These are phyloP conservation scores for Trichoderma oligosporum DNA, from an alignment of 2,329 filamentous ascomycete species.

Conservation along the genomic window DNA sequence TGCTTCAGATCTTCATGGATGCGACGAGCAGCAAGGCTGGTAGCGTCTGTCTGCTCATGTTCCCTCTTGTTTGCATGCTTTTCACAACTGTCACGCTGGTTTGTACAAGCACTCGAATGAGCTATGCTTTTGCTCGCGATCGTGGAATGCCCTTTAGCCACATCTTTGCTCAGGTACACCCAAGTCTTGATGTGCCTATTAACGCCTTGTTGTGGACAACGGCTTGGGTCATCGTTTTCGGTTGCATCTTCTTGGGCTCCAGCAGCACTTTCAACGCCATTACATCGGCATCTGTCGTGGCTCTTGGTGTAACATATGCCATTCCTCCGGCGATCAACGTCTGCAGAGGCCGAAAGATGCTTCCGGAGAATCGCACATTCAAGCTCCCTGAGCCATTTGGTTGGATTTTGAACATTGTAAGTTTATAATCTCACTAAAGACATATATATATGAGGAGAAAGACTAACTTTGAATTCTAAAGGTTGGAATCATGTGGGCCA, in stretches of 20 bases:
- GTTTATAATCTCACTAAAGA: neutral
- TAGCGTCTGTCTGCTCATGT: constrained; percentile 61
- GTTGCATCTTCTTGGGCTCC: constrained; percentile 66
- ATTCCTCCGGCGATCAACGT: constrained; percentile 70
- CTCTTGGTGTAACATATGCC: constrained; percentile 69
- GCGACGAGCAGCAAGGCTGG: constrained; percentile 61
- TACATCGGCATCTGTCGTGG: constrained; percentile 67
- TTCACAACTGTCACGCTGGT: constrained; percentile 63
- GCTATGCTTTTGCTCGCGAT: constrained; percentile 62
- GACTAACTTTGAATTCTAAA: constrained; percentile 7
- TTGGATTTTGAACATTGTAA: constrained; percentile 35
- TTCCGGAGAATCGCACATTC: constrained; percentile 50
- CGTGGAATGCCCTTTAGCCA: constrained; percentile 62
- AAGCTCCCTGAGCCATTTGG: constrained; percentile 35
- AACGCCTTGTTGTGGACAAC: constrained; percentile 63
- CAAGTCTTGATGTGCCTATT: constrained; percentile 59
- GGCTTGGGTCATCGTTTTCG: constrained; percentile 62
- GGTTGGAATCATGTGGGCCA: constrained; percentile 59
- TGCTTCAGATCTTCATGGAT: constrained; percentile 61
- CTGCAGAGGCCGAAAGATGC: constrained; percentile 60
- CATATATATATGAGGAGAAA: neutral
- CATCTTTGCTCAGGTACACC: constrained; percentile 60
- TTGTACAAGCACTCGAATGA: constrained; percentile 64
- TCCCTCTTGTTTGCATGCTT: constrained; percentile 61
- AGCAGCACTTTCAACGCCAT: constrained; percentile 67